Base-by-base conservation (phyloP, 768 basidiomycete species). In the Pleurotus citrinopileatus region DNA sequence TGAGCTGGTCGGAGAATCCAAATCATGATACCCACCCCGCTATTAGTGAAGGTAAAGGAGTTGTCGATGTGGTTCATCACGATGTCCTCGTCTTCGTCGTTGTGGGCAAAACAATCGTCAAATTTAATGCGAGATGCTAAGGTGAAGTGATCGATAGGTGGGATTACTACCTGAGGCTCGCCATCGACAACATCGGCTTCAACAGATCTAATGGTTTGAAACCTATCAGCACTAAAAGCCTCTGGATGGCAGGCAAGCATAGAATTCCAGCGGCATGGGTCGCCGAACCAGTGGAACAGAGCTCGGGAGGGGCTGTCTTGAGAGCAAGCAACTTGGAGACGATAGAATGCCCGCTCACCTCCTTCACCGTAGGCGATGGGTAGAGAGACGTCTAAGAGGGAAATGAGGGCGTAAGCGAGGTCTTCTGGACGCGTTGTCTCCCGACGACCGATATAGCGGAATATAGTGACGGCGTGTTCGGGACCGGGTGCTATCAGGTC, bases 321-420 rank as follows among this genome's bases (percentile, higher is more conserved):
- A 4, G 27, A 8, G 25, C 45, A 47, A 1, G 20, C 45, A 26
- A 50, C 17, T 25, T 50, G 47, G 8, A 50, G 47, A 22, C 47
- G 27, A 36, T 50, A 50, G 28, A 50, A 50, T 10, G 47, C 47
- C 9, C 47, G 47, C 9, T 32, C n/a, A 12, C 13, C 9, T 13
- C 47, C 47, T 34, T 50, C 47, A 3, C 32, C 47, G 19, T 50
- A 50, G 7, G 47, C 28, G 47, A 50, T 50, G 27, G 47, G 29
- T 3, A 50, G n/a, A 15, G 32, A 17, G 28, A 50, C 28, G 29
- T 36, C 47, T 7, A 50, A 29, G 9, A 50, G 47, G 10, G 20
- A 19, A 9, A 50, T 28, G 6, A 44, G 43, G 32, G 13, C n/a
- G 32, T 50, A 50, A 13, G 32, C 47, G 7, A 34, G 17, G 20